Conservation (phyloP, 192 early-diverging fungal species). For the Coemansia sp. region DNA sequence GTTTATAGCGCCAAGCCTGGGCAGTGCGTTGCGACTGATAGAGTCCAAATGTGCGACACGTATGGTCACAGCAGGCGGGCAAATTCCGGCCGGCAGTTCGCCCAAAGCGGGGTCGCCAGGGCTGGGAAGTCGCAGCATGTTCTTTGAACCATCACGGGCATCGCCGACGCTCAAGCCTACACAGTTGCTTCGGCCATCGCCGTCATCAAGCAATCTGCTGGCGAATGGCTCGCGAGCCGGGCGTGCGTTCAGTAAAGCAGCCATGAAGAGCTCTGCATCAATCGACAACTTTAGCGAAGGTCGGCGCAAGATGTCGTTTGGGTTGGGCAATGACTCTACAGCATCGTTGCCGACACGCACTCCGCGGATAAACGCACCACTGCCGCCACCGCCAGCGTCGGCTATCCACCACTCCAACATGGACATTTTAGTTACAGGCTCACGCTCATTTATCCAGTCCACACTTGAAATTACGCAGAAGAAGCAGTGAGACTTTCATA, state of each 20-base stretch:
- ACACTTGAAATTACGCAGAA: constrained; percentile 20
- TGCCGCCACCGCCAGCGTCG: constrained; percentile 13
- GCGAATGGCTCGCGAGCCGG: constrained; percentile 13
- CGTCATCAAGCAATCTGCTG: constrained; percentile 24
- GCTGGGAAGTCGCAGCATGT: constrained; percentile 17
- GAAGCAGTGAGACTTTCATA: neutral
- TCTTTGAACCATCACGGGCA: constrained; percentile 11
- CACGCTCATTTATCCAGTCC: constrained; percentile 42
- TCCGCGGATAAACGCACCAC: constrained; percentile 9
- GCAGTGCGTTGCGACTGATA: constrained; percentile 31
- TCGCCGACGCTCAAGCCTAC: constrained; percentile 12
- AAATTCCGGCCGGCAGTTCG: neutral
- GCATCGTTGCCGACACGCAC: constrained; percentile 31
- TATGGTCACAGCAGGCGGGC: neutral
- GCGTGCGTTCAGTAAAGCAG: constrained; percentile 23
- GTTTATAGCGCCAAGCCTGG: constrained; percentile 37
- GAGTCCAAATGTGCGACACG: constrained; percentile 23
- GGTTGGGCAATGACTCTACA: constrained; percentile 28
- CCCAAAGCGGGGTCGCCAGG: constrained; percentile 13
- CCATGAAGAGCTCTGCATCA: constrained; percentile 28
- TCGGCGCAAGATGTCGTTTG: constrained; percentile 26
- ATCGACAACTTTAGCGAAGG: constrained; percentile 32
- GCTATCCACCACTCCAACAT: constrained; percentile 9
- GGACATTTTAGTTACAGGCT: constrained; percentile 44
- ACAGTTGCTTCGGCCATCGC: constrained; percentile 23